Evolutionary conservation across 2,329 filamentous ascomycete species (phyloP).

Genomic region (Aspergillus flavus): DNA sequence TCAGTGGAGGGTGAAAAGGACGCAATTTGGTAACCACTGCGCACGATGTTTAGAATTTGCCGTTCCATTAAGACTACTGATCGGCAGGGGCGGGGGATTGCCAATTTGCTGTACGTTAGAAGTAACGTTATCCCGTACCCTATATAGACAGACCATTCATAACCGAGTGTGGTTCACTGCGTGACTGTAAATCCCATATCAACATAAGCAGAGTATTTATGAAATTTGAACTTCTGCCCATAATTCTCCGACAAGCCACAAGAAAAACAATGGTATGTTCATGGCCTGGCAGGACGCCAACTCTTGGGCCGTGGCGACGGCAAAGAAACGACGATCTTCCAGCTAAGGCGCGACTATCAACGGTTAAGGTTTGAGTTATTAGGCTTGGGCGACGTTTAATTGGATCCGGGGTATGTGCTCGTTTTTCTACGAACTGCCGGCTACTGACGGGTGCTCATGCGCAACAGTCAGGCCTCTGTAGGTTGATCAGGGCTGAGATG

Average conservation of each 20-base stretch:
- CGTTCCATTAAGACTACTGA: slow-evolving; percentile 9
- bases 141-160: background rate
- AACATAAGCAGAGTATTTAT: background rate
- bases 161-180: background rate
- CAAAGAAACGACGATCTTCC: slow-evolving; percentile 11
- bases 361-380: slow-evolving; percentile 11
- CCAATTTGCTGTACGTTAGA: background rate
- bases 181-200: background rate
- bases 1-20: slow-evolving; percentile 3
- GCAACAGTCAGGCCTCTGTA: background rate
- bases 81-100: slow-evolving; percentile 15
- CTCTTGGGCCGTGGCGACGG: background rate
- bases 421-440: background rate
- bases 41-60: background rate
- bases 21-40: background rate
- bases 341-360: slow-evolving; percentile 8
- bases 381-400: slow-evolving; percentile 10
- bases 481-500: background rate
- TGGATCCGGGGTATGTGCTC: background rate
- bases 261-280: background rate
- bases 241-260: background rate
- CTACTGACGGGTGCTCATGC: background rate
- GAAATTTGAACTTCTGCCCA: no score
- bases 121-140: background rate
- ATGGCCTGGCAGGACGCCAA: background rate